Conservation (phyloP, 495 filamentous ascomycete species). For the Aspergillus conjunctus region DNA sequence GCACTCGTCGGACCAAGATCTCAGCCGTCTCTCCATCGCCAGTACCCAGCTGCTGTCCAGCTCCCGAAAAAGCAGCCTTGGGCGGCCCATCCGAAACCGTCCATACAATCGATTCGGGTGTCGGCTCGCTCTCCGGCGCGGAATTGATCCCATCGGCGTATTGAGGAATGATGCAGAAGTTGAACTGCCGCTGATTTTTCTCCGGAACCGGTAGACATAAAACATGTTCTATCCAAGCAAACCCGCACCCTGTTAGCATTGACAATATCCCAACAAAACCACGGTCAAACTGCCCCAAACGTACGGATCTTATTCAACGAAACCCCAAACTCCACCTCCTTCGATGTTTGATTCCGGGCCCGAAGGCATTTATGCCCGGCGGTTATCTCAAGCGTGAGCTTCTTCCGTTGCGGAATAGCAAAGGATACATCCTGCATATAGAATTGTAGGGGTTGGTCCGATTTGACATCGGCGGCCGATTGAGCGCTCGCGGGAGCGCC, state of each 20-base stretch:
- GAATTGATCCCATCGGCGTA: conserved; percentile 58
- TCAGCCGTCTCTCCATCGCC: conserved; percentile 63
- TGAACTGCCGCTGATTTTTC: conserved; percentile 83
- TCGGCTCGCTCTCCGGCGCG: conserved; percentile 34
- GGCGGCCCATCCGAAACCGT: conserved; percentile 74
- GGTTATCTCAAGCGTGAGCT: conserved; percentile 75
- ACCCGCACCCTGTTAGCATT: conserved; percentile 15
- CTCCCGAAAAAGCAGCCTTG: conserved; percentile 54
- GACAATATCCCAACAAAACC: neutral
- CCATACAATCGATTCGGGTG: conserved; percentile 77
- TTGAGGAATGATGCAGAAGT: conserved; percentile 81
- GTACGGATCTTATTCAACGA: conserved; percentile 74
- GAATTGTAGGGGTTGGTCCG: conserved; percentile 41
- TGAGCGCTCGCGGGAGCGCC: conserved; percentile 43
- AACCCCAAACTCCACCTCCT: conserved; percentile 68
- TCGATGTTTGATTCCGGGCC: conserved; percentile 64
- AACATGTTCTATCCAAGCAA: conserved; percentile 60
- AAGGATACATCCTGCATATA: conserved; percentile 74
- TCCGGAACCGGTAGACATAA: conserved; percentile 88
- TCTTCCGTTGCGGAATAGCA: conserved; percentile 86
- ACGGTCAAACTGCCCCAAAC: conserved; percentile 26
- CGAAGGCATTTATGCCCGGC: conserved; percentile 62
- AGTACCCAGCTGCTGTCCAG: conserved; percentile 40
- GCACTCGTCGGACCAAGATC: conserved; percentile 62
- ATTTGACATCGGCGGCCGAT: conserved; percentile 46